Evolutionary conservation across 352 stramenopile genomes (phyloP).

Genomic region (Globisporangium perplexum): DNA sequence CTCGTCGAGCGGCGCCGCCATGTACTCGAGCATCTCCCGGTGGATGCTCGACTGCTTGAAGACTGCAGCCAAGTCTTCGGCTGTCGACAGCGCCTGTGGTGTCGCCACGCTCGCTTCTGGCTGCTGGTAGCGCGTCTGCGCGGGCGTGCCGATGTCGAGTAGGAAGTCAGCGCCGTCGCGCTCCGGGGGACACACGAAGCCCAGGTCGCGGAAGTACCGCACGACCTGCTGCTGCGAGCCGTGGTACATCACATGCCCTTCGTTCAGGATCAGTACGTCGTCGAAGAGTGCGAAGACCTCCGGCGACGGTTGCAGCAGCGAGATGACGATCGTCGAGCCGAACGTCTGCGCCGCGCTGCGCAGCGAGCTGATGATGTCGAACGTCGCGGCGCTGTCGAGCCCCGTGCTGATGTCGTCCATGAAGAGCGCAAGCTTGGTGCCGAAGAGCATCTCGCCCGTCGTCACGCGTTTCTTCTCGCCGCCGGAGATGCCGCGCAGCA

Average conservation of each 20-base stretch:
- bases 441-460: no score
- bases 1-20: no score
- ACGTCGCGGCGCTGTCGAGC: constrained; percentile 85
- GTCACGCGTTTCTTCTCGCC: constrained; percentile 8
- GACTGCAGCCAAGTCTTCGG: no score
- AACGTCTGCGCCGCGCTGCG: constrained; percentile 29
- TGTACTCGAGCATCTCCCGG: no score
- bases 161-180: constrained; percentile 52
- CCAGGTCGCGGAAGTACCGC: constrained; percentile 32
- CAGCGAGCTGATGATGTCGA: constrained; percentile 81
- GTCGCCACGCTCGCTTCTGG: not conserved
- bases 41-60: no score
- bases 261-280: constrained; percentile 50
- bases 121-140: constrained; percentile 40
- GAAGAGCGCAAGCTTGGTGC: constrained; percentile 33
- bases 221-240: constrained; percentile 30
- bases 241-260: constrained; percentile 56
- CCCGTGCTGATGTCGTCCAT: constrained; percentile 90
- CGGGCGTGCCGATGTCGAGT: constrained; percentile 38
- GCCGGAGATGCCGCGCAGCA: constrained; percentile 41
- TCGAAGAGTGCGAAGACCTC: constrained; percentile 59
- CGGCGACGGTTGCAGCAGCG: constrained; percentile 47
- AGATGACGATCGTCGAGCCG: constrained; percentile 46
- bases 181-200: constrained; percentile 32
- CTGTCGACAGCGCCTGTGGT: no score